phyloP scores from a whole-genome alignment of 257 asterid species.

The Sherardia arvensis region DNA sequence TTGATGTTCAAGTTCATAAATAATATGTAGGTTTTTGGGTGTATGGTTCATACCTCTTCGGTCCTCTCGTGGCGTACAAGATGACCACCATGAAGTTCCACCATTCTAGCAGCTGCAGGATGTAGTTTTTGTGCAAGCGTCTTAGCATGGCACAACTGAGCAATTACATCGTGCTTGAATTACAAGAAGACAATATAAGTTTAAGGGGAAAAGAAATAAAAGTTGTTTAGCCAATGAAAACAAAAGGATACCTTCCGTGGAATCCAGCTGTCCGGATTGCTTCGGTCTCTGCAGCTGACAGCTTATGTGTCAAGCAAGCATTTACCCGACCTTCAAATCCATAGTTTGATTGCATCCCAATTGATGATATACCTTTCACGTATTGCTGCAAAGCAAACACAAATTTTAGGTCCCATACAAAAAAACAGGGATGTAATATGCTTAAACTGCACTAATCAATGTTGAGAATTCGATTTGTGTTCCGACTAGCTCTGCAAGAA shows the following conservation, averaged over 20 bases:
- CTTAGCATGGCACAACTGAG: constrained; percentile 86
- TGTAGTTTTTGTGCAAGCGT: constrained; percentile 67
- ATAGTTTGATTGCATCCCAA: constrained; percentile 82
- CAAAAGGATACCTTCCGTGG: constrained; percentile 73
- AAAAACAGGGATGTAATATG: neutral
- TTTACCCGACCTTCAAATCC: constrained; percentile 94
- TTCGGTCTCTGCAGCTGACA: constrained; percentile 53
- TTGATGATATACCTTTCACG: constrained; percentile 68
- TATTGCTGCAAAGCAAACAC: constrained; percentile 56
- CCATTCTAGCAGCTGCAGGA: constrained; percentile 93
- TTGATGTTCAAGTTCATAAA: neutral
- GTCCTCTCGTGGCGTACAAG: constrained; percentile 93
- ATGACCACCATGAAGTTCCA: constrained; percentile 93
- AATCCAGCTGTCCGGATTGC: constrained; percentile 57
- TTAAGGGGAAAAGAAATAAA: neutral
- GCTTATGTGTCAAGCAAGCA: constrained; percentile 93
- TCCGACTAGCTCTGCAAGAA: constrained; percentile 76
- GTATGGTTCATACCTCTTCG: constrained; percentile 55
- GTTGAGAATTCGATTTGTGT: constrained; percentile 39
- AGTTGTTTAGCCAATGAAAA: neutral
- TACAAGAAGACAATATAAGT: constrained; percentile 18
- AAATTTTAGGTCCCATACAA: neutral
- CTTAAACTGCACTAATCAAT: neutral
- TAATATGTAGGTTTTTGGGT: neutral
- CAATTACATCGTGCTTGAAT: constrained; percentile 75